Percentiles rank a stretch among this genome's conserved stretches.
These are phyloP conservation scores for Fraxinus xanthoxyloides DNA, from an alignment of 305 asterid species.

Conservation along the genomic window DNA sequence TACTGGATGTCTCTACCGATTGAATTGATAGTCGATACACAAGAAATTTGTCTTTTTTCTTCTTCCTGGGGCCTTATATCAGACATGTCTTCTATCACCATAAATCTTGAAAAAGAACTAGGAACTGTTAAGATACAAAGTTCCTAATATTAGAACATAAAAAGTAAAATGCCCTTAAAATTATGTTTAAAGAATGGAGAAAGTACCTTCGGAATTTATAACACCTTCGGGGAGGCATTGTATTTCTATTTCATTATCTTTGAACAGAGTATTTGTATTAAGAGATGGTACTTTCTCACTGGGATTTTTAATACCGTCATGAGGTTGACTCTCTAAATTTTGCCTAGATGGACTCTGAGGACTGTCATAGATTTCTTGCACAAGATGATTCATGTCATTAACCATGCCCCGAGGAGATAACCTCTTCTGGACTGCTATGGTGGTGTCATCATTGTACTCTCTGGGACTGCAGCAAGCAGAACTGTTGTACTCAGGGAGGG, in stretches of 20 bases:
- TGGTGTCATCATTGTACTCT: slow-evolving; percentile 40
- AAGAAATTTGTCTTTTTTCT: slow-evolving; percentile 24
- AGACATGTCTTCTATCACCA: slow-evolving; percentile 36
- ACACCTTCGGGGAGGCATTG: slow-evolving; percentile 24
- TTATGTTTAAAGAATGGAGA: neutral
- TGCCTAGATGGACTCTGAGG: slow-evolving; percentile 34
- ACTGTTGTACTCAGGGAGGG: slow-evolving; percentile 61
- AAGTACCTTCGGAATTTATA: slow-evolving; percentile 45
- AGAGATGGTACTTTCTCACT: slow-evolving; percentile 38
- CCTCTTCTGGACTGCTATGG: slow-evolving; percentile 41
- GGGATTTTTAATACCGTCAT: slow-evolving; percentile 23
- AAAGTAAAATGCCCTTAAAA: neutral
- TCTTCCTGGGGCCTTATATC: slow-evolving; percentile 35
- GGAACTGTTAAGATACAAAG: slow-evolving; percentile 18
- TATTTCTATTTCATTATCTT: slow-evolving; percentile 30
- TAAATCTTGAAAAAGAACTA: slow-evolving; percentile 28
- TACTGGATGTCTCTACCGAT: slow-evolving; percentile 28
- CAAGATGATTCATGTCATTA: slow-evolving; percentile 29
- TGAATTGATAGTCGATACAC: slow-evolving; percentile 29
- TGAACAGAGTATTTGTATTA: slow-evolving; percentile 19
- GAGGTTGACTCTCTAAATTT: slow-evolving; percentile 18
- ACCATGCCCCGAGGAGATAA: slow-evolving; percentile 39
- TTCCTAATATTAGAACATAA: neutral
- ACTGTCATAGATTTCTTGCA: slow-evolving; percentile 36
- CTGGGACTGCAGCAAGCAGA: slow-evolving; percentile 69